Evolutionary conservation across 371 early-diverging fungal species (phyloP), one percentile per base, ranked within the genome.

Genomic region (Encephalitozoon hellem): DNA sequence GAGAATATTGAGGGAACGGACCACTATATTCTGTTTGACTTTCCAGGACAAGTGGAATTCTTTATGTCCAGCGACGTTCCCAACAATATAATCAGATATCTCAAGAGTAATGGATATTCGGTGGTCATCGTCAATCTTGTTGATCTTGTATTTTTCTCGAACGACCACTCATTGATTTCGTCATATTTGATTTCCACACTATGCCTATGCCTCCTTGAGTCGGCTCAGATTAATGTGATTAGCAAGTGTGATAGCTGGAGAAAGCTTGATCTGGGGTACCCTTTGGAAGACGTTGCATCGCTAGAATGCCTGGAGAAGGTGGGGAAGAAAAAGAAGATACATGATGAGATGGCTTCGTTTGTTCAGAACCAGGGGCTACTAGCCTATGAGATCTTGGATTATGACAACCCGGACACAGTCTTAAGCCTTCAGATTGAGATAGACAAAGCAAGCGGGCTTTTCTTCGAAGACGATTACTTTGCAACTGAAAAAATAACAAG

Each of bases 41-140:
- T 72, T 66, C 80, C 80, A n/a, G 80, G 80, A 12, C 80, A 79
- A 47, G 43, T 75, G 28, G 80, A 79, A 64, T 73, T 72, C 55
- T 67, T 79, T 47, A 72, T 77, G 21, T 30, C 63, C 12, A 43
- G 54, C 63, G 52, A 38, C 26, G 38, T 28, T n/a, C 47, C 71
- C 26, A 23, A 49, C 38, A 30, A 23, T 30, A 25, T 75, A 12
- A 45, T 70, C 34, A 23, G 23, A 41, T 54, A 45, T 68, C 54
- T 71, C 25, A 65, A 12, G 15, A 71, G 43, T 42, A 53, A 76
- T 55, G 70, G 65, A 42, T 67, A 71, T 32, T 39, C 28, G 18
- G 49, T 79, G 9, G 68, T 65, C n/a, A 39, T 72, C 1, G 59
- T 79, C 9, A 68, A 63, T 64, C 43, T 79, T 15, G 54, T 73